Percentiles rank a stretch among this genome's conserved stretches.
Conservation (phyloP, 1,284 basidiomycete species). For the Heterobasidion irregulare region DNA sequence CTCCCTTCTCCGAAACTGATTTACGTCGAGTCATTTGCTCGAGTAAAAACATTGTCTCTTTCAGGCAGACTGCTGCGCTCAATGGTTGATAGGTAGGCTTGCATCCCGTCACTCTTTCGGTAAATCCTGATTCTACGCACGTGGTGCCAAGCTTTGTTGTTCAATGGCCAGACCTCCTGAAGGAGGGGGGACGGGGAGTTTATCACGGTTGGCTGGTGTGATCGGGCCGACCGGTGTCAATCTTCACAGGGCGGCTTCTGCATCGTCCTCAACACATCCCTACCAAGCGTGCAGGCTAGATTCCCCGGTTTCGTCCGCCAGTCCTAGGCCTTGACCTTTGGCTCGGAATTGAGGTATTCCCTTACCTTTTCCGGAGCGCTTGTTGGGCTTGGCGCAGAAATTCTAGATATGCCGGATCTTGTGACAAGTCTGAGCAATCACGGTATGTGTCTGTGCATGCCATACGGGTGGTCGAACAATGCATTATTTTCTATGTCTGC, state of each 20-base stretch:
- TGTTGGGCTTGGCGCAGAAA: background rate
- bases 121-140: background rate
- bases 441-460: too few relatives aligned
- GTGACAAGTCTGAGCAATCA: too few relatives aligned
- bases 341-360: background rate
- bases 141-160: slow-evolving; percentile 60
- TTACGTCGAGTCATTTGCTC: slow-evolving; percentile 94
- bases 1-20: slow-evolving; percentile 68
- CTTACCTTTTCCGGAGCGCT: background rate
- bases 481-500: too few relatives aligned
- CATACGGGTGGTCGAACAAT: too few relatives aligned
- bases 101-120: background rate
- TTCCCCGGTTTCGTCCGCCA: too few relatives aligned
- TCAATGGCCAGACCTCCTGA: slow-evolving; percentile 70
- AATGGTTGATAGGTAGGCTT: slow-evolving; percentile 71
- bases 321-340: background rate
- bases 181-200: slow-evolving; percentile 33
- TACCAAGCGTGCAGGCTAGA: too few relatives aligned
- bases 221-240: background rate
- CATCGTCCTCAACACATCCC: background rate
- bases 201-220: slow-evolving; percentile 63
- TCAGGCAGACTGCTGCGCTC: slow-evolving; percentile 78
- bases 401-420: background rate
- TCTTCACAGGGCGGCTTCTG: background rate
- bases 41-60: slow-evolving; percentile 77